Evolutionary conservation across 345 rosid genomes (phyloP).

Genomic region (Cardamine occulta): DNA sequence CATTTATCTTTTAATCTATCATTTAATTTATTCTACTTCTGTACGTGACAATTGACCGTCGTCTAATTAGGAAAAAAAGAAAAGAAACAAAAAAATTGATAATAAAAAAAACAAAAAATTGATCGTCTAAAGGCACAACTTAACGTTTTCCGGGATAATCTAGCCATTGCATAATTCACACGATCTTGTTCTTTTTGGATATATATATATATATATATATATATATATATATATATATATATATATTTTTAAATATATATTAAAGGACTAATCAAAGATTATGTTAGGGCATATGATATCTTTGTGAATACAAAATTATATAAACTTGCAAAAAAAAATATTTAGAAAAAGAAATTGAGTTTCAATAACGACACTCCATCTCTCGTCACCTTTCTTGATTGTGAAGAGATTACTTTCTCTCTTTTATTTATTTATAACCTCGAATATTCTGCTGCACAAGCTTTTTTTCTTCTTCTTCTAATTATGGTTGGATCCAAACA

Average conservation of each 20-base stretch:
- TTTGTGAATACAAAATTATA: conserved; percentile 19
- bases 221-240: not conserved
- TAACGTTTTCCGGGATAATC: not conserved
- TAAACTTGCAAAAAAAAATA: not conserved
- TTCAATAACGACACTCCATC: conserved; percentile 46
- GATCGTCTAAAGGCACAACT: not conserved
- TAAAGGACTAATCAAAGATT: conserved; percentile 12
- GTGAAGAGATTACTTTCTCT: conserved; percentile 36
- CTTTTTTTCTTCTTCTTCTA: not conserved
- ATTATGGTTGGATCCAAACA: not conserved
- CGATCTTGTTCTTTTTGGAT: conserved; percentile 17
- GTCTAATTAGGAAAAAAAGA: not conserved
- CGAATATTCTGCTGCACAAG: conserved; percentile 3
- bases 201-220: not conserved
- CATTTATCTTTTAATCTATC: not conserved
- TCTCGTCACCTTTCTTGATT: conserved; percentile 38
- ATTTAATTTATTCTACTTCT: not conserved
- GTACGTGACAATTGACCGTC: conserved; percentile 10
- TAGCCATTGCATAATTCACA: conserved; percentile 10
- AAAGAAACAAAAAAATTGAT: no score
- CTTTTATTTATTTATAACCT: conserved; percentile 17
- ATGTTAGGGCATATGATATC: conserved; percentile 9
- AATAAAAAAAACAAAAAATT: not conserved
- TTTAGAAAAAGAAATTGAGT: conserved; percentile 17
- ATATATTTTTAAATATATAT: not conserved